phyloP scores from a whole-genome alignment of 371 early-diverging fungal species.

The Mortierella sp. region DNA sequence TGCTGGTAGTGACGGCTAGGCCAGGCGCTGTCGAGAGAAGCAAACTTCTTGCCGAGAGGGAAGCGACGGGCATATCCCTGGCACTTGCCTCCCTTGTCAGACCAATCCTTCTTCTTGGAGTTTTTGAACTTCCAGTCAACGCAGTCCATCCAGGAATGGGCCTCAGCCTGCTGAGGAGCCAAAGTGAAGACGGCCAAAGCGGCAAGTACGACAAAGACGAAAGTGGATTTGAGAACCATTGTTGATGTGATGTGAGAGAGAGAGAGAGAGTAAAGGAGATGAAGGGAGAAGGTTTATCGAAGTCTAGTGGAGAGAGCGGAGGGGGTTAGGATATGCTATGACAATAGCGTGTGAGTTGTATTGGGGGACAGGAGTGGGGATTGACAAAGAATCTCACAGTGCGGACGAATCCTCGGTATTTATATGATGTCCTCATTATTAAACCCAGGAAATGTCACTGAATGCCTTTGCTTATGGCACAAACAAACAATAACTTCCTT shows the following conservation, averaged over 20 bases:
- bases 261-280: neutral
- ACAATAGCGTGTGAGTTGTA: slow-evolving; percentile 19
- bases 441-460: no score
- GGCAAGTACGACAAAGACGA: slow-evolving; percentile 38
- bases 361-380: slow-evolving; percentile 12
- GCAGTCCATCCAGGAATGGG: slow-evolving; percentile 33
- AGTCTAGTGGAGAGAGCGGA: neutral
- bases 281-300: neutral
- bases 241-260: slow-evolving; percentile 1
- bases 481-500: no score
- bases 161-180: slow-evolving; percentile 22
- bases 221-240: slow-evolving; percentile 51
- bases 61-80: slow-evolving; percentile 38
- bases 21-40: slow-evolving; percentile 9
- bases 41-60: slow-evolving; percentile 20
- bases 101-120: slow-evolving; percentile 11
- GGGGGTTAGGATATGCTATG: slow-evolving; percentile 3
- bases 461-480: no score
- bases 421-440: no score
- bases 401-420: slow-evolving; percentile 8
- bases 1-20: slow-evolving; percentile 42
- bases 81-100: slow-evolving; percentile 32
- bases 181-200: slow-evolving; percentile 23
- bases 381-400: slow-evolving; percentile 15
- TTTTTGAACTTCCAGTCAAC: slow-evolving; percentile 31